phyloP scores from a whole-genome alignment of 345 rosid species.

The Hevea brasiliensis region DNA sequence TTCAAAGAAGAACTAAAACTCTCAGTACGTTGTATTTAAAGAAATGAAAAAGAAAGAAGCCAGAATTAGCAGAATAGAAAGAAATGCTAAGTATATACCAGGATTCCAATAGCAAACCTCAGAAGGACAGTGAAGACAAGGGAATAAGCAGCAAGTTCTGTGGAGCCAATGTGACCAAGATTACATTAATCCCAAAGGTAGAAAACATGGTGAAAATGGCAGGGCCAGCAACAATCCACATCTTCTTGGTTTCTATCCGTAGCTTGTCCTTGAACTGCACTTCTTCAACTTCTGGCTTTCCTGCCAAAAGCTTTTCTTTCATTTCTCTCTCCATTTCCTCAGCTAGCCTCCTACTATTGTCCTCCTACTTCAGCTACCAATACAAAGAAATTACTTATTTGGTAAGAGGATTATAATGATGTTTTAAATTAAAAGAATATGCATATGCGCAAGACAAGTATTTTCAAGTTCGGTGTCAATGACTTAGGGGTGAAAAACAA shows the following conservation, averaged over 20 bases:
- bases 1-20: too few relatives aligned
- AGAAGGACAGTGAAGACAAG: conserved; percentile 59
- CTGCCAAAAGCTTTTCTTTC: conserved; percentile 12
- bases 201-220: conserved; percentile 74
- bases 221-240: conserved; percentile 73
- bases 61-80: too few relatives aligned
- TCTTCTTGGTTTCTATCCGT: conserved; percentile 59
- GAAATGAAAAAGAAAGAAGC: not conserved
- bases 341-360: too few relatives aligned
- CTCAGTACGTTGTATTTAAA: too few relatives aligned
- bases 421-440: too few relatives aligned
- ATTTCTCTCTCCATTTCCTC: conserved; percentile 4
- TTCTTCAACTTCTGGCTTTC: conserved; percentile 17
- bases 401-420: too few relatives aligned
- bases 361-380: too few relatives aligned
- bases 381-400: too few relatives aligned
- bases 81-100: conserved; percentile 35
- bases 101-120: conserved; percentile 61
- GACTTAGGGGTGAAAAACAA: too few relatives aligned
- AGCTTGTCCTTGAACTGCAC: conserved; percentile 38
- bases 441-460: too few relatives aligned
- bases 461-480: too few relatives aligned
- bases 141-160: conserved; percentile 71
- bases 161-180: conserved; percentile 69
- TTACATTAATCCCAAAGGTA: conserved; percentile 50